A percentile compares a stretch with the other conserved stretches of the same genome.
These are phyloP conservation scores for Erodium moschatum DNA, from an alignment of 441 rosid genomes.

Conservation along the genomic window DNA sequence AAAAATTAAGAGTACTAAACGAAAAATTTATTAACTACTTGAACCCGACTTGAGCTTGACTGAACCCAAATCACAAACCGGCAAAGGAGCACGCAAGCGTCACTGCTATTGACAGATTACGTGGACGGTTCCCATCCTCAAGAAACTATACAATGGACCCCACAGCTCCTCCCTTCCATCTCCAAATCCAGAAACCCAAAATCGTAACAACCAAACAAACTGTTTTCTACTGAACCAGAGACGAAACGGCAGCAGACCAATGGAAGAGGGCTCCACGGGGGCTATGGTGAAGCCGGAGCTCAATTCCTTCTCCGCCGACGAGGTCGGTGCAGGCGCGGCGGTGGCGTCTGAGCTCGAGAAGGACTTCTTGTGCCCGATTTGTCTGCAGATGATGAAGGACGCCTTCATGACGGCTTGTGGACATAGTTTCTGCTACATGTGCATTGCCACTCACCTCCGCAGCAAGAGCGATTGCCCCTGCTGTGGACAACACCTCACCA, in stretches of 20 bases:
- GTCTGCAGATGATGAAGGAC: slow-evolving; percentile 91
- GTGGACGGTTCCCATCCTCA: slow-evolving; percentile 7
- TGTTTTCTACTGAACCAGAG: not conserved
- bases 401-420: slow-evolving; percentile 93
- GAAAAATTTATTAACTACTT: no score
- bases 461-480: slow-evolving; percentile 96
- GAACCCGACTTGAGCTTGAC: no score
- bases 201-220: not conserved
- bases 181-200: not conserved
- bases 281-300: slow-evolving; percentile 62
- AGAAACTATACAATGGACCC: slow-evolving; percentile 2
- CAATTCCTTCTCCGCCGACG: slow-evolving; percentile 26
- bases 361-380: slow-evolving; percentile 84
- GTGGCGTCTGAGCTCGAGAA: slow-evolving; percentile 47
- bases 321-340: slow-evolving; percentile 22
- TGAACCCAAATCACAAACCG: no score
- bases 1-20: no score
- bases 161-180: not conserved
- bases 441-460: slow-evolving; percentile 79
- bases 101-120: not conserved
- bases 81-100: not conserved
- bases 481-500: slow-evolving; percentile 69
- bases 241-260: slow-evolving; percentile 12
- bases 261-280: slow-evolving; percentile 68
- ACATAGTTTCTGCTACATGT: slow-evolving; percentile 94